A percentile compares a stretch with the other conserved stretches of the same genome.
phyloP scores from a whole-genome alignment of 495 filamentous ascomycete genomes.

The Penicillium taxi region DNA sequence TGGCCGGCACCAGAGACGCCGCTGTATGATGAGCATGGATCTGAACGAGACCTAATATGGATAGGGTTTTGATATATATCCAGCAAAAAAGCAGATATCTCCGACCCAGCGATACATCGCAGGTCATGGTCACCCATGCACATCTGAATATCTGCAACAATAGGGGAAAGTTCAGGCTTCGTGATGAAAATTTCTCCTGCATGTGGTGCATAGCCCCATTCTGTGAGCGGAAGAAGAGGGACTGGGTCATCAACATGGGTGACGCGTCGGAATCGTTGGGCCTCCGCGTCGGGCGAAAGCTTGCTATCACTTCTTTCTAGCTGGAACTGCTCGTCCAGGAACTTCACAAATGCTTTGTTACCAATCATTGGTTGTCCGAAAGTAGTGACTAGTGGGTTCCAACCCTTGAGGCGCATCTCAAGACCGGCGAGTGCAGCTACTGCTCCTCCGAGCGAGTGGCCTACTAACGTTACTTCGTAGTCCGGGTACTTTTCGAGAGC shows the following conservation, averaged over 20 bases:
- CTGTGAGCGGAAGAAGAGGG: constrained; percentile 71
- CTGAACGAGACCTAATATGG: neutral
- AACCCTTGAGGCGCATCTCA: constrained; percentile 61
- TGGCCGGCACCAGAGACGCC: constrained; percentile 1
- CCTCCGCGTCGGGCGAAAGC: constrained; percentile 7
- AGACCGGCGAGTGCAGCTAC: constrained; percentile 81
- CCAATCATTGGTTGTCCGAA: constrained; percentile 88
- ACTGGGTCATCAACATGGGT: constrained; percentile 86
- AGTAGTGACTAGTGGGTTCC: constrained; percentile 71
- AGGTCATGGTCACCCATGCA: constrained; percentile 67
- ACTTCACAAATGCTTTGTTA: constrained; percentile 61
- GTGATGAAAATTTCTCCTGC: constrained; percentile 80
- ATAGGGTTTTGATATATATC: constrained; percentile 11
- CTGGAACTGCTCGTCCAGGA: constrained; percentile 58
- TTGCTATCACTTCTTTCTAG: constrained; percentile 17
- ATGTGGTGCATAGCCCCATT: constrained; percentile 85
- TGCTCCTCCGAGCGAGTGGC: constrained; percentile 88
- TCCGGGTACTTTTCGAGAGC: constrained; percentile 53
- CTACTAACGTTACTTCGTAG: constrained; percentile 69
- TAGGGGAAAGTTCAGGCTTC: constrained; percentile 58
- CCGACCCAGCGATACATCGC: constrained; percentile 56
- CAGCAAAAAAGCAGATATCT: constrained; percentile 2
- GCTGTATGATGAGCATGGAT: neutral
- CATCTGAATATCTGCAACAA: constrained; percentile 53
- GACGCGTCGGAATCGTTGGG: constrained; percentile 59